phyloP scores from a whole-genome alignment of 352 stramenopile genomes.

The Globisporangium parvum region DNA sequence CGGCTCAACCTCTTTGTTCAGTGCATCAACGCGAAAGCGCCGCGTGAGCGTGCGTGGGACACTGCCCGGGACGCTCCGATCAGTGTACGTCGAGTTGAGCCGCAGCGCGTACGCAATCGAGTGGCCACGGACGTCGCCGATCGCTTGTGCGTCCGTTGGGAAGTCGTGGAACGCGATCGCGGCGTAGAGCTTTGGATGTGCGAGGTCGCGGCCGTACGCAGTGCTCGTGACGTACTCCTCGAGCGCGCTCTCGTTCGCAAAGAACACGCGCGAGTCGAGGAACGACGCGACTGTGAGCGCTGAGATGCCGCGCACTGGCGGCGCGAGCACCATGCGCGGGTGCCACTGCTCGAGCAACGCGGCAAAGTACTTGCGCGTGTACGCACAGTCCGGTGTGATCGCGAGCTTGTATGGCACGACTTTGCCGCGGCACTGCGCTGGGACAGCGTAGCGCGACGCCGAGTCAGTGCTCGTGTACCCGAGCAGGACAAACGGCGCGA shows the following conservation, averaged over 20 bases:
- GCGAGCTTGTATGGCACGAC: slow-evolving; percentile 71
- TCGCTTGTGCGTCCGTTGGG: slow-evolving; percentile 20
- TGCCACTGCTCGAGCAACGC: slow-evolving; percentile 45
- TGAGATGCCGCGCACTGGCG: slow-evolving; percentile 29
- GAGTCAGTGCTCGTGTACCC: slow-evolving; percentile 38
- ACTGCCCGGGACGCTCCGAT: slow-evolving; percentile 23
- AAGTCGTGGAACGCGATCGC: slow-evolving; percentile 58
- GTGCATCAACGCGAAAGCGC: slow-evolving; percentile 13
- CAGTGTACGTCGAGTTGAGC: slow-evolving; percentile 51
- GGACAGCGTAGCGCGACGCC: slow-evolving; percentile 34
- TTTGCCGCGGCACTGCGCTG: slow-evolving; percentile 35
- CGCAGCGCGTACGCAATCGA: slow-evolving; percentile 57
- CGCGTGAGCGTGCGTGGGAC: slow-evolving; percentile 37
- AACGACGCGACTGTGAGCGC: slow-evolving; percentile 49
- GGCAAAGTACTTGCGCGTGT: slow-evolving; percentile 61
- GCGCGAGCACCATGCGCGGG: slow-evolving; percentile 43
- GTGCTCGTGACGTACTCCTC: slow-evolving; percentile 47
- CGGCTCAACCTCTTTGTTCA: slow-evolving; percentile 17
- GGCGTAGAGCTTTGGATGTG: slow-evolving; percentile 58
- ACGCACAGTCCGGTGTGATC: slow-evolving; percentile 59
- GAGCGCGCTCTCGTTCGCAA: slow-evolving; percentile 40
- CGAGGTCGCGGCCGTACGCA: slow-evolving; percentile 39
- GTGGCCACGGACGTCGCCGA: slow-evolving; percentile 29
- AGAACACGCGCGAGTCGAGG: slow-evolving; percentile 49
- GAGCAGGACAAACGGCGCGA: slow-evolving; percentile 41